Percentiles rank a stretch among this genome's conserved stretches.
These are phyloP conservation scores for Ogataea kodamae DNA, from an alignment of 805 yeast genomes.

Conservation along the genomic window DNA sequence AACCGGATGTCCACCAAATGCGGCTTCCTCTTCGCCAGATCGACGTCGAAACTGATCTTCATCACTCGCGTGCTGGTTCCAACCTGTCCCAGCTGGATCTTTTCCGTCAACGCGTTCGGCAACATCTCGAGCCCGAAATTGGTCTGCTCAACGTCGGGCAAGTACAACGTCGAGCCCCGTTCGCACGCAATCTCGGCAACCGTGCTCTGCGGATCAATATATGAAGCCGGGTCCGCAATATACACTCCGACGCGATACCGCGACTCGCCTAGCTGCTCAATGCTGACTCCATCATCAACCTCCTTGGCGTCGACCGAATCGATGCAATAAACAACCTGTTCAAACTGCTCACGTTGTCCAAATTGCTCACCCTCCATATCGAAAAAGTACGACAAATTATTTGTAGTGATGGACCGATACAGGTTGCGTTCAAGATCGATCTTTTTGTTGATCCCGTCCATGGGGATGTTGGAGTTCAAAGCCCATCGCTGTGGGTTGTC, in stretches of 20 bases:
- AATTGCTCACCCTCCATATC: slow-evolving; percentile 11
- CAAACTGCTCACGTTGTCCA: slow-evolving; percentile 37
- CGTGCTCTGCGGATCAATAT: slow-evolving; percentile 37
- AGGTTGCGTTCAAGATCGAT: slow-evolving; percentile 43
- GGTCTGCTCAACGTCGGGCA: slow-evolving; percentile 46
- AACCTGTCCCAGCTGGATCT: slow-evolving; percentile 43
- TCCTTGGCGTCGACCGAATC: slow-evolving; percentile 81
- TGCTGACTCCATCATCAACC: slow-evolving; percentile 88
- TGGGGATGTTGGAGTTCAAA: slow-evolving; percentile 43
- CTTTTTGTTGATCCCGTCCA: slow-evolving; percentile 38
- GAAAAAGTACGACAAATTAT: slow-evolving; percentile 21
- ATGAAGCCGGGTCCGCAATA: slow-evolving; percentile 85
- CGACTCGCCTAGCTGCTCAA: slow-evolving; percentile 32
- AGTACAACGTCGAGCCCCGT: slow-evolving; percentile 64
- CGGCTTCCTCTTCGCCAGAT: slow-evolving; percentile 19
- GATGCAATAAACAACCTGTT: slow-evolving; percentile 67
- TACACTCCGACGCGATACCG: slow-evolving; percentile 57
- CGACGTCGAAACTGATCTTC: slow-evolving; percentile 36
- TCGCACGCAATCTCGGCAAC: slow-evolving; percentile 55
- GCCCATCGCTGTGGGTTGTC: slow-evolving; percentile 55
- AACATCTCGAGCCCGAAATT: slow-evolving; percentile 56
- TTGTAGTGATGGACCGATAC: slow-evolving; percentile 31
- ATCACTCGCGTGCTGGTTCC: slow-evolving; percentile 45
- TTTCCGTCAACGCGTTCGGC: slow-evolving; percentile 51
- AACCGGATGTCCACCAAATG: slow-evolving; percentile 33